Percentiles rank a stretch among this genome's conserved stretches.
These are phyloP conservation scores for Ormosia semicastrata DNA, from an alignment of 306 rosid genomes.

Conservation along the genomic window DNA sequence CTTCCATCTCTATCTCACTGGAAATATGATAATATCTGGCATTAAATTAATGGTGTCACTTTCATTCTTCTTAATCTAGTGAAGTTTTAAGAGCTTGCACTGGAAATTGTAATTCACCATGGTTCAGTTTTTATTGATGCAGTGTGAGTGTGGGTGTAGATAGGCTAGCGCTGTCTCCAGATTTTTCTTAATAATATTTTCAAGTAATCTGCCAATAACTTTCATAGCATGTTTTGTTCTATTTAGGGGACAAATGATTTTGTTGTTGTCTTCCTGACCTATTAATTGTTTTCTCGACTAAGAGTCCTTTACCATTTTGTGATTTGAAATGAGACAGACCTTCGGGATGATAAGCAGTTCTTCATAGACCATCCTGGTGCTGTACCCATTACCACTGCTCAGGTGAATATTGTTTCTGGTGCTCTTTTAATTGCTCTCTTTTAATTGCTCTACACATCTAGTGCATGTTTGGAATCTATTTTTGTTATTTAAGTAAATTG, in stretches of 20 bases:
- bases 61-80: background rate
- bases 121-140: background rate
- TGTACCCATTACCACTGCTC: conserved; percentile 83
- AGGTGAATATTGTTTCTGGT: conserved; percentile 46
- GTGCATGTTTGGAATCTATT: background rate
- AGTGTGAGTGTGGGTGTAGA: background rate
- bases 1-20: background rate
- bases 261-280: background rate
- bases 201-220: background rate
- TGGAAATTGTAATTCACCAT: background rate
- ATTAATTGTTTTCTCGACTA: background rate
- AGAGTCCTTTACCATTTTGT: conserved; percentile 9
- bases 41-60: background rate
- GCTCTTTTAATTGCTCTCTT: background rate
- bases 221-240: background rate
- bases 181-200: background rate
- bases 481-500: background rate
- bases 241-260: background rate
- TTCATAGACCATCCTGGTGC: conserved; percentile 96
- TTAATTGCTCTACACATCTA: background rate
- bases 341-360: conserved; percentile 96
- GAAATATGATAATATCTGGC: background rate
- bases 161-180: background rate
- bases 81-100: background rate
- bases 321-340: conserved; percentile 61